Evolutionary conservation across 2,329 filamentous ascomycete species (phyloP).

Genomic region (Colletotrichum somersetense): DNA sequence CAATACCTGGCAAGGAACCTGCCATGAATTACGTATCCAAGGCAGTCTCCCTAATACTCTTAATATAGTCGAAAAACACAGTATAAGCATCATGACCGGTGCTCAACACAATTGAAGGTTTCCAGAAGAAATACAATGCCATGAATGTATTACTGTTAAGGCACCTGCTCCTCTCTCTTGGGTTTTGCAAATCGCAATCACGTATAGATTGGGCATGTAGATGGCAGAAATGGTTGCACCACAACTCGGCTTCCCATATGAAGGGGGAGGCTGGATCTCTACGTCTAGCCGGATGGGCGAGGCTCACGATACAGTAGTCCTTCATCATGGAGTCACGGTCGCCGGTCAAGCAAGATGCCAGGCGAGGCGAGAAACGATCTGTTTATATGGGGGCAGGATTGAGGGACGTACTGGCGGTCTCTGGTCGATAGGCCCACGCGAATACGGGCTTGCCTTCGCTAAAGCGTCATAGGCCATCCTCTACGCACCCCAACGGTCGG

Average conservation of each 20-base stretch:
- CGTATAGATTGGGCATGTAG: background rate
- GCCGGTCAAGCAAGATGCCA: background rate
- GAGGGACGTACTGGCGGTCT: background rate
- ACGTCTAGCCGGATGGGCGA: background rate
- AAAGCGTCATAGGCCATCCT: background rate
- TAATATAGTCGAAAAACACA: no score
- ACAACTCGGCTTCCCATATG: background rate
- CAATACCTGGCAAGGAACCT: background rate
- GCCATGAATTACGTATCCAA: no score
- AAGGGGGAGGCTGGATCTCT: background rate
- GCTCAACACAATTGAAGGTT: no score
- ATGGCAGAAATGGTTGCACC: conserved; percentile 1
- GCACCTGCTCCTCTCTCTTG: background rate
- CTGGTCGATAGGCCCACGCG: background rate
- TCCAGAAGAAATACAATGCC: no score
- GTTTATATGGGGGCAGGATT: background rate
- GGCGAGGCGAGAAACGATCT: background rate
- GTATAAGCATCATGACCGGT: no score
- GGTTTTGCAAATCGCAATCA: background rate
- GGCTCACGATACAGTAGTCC: background rate
- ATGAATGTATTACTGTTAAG: background rate
- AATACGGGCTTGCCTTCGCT: background rate
- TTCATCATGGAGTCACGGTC: background rate
- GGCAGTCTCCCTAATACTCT: no score
- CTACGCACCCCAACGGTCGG: background rate